Evolutionary conservation across 1,284 basidiomycete genomes (phyloP).

Genomic region (Pholiota adiposa): DNA sequence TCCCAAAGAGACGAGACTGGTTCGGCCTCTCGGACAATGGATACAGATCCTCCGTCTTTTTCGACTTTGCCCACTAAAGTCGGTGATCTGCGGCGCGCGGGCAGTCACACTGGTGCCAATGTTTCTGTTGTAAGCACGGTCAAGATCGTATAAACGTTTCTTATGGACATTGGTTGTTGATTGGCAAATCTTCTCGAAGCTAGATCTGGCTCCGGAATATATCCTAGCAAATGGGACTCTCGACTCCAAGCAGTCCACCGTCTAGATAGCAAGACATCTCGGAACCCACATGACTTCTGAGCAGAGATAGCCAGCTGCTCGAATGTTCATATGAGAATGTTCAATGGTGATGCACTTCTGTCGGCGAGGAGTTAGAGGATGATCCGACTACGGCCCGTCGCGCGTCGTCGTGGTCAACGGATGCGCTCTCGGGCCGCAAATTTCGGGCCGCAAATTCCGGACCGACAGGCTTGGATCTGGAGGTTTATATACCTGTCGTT

Average conservation of each 20-base stretch:
- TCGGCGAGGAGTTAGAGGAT: conserved; percentile 19
- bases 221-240: not conserved
- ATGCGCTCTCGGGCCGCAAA: conserved; percentile 34
- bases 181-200: conserved; percentile 1
- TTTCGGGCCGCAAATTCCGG: conserved; percentile 34
- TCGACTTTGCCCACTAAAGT: not conserved
- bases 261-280: not conserved
- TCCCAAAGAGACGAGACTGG: conserved; percentile 3
- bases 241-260: not conserved
- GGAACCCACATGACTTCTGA: conserved; percentile 5
- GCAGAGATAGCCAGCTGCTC: not conserved
- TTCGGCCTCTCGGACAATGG: not conserved
- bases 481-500: conserved; percentile 21
- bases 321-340: conserved; percentile 2
- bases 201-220: not conserved
- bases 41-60: not conserved
- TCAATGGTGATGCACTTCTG: conserved; percentile 14
- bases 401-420: conserved; percentile 21
- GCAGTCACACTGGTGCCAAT: not conserved
- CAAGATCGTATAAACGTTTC: conserved; percentile 1
- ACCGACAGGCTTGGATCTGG: conserved; percentile 24
- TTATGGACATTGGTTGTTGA: not conserved
- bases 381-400: conserved; percentile 36
- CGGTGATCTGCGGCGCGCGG: not conserved
- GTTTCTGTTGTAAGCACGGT: not conserved